Conservation (phyloP, 2,329 filamentous ascomycete species). For the Colletotrichum salicis region DNA sequence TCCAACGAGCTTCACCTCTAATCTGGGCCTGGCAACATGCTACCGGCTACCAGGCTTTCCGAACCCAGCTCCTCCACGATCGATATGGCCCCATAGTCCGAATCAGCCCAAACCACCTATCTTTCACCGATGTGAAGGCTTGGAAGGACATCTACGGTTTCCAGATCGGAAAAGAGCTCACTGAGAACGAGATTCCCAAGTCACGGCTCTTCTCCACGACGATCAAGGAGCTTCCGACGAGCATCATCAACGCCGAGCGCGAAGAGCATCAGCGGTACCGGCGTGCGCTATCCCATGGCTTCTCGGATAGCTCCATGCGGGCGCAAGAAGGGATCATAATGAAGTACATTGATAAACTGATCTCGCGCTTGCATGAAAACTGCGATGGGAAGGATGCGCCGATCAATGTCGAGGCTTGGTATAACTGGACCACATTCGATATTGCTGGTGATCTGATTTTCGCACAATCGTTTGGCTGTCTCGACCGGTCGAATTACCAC, state of each 20-base stretch:
- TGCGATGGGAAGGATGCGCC: neutral
- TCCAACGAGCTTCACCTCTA: slow-evolving; percentile 19
- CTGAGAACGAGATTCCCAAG: slow-evolving; percentile 21
- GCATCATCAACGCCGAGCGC: slow-evolving; percentile 25
- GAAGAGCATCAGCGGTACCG: slow-evolving; percentile 39
- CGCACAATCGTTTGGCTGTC: slow-evolving; percentile 43
- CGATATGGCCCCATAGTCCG: slow-evolving; percentile 50
- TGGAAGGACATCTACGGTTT: slow-evolving; percentile 55
- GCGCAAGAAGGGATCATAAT: slow-evolving; percentile 44
- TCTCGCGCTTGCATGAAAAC: slow-evolving; percentile 13
- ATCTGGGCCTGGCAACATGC: slow-evolving; percentile 14
- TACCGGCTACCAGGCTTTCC: slow-evolving; percentile 11
- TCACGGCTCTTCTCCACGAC: neutral
- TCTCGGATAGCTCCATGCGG: slow-evolving; percentile 43
- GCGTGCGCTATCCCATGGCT: slow-evolving; percentile 43
- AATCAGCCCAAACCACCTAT: slow-evolving; percentile 50
- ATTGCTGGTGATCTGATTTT: slow-evolving; percentile 45
- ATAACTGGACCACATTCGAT: slow-evolving; percentile 37
- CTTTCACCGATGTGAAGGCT: slow-evolving; percentile 47
- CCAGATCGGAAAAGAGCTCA: neutral
- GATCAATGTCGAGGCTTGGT: slow-evolving; percentile 19
- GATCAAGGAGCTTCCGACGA: neutral
- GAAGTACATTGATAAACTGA: slow-evolving; percentile 41
- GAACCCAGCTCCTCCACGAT: slow-evolving; percentile 36
- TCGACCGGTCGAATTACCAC: slow-evolving; percentile 39